Evolutionary conservation across 805 yeast genomes (phyloP), one percentile per base, ranked within the genome.

Genomic region (Candida andamanensis): DNA sequence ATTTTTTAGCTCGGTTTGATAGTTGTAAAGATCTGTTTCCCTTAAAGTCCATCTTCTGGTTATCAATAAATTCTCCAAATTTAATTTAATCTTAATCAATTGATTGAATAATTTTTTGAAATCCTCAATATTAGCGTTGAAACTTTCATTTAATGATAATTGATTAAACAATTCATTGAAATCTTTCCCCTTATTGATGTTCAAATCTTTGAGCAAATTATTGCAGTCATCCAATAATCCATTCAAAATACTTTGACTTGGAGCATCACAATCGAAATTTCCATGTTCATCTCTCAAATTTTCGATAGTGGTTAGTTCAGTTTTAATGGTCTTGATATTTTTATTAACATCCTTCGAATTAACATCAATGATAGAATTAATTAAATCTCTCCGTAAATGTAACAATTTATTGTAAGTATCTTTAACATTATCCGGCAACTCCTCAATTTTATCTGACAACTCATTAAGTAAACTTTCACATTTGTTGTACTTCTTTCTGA

Each of bases 11-110:
- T 70, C 69, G 49, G 80, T 77, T 58, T 87, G 95, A 54, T 84
- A 89, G 29, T 72, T 70, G 60, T 83, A 92, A 40, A 92, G 68
- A 60, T 92, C 99, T 0, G 98, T 92, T 50, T 89, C 95, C 50
- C 99, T 76, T 62, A 92, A 67, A 2, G 97, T 90, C 99, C 99
- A 92, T 55, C 98, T 75, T 58, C 96, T 79, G 3, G 98, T 92
- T 27, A 92, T 77, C 46, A 90, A 68, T 41, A 92, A 64, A 44
- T 85, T 85, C 46, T 85, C 95, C 39, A 92, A 69, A 13, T 80
- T 79, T 15, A 76, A 68, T 54, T 86, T 85, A 45, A 86, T 68
- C 27, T 71, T 74, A 18, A 74, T 62, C 43, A 92, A 64, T 37
- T 74, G 69, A 29, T 74, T 69, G 58, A 84, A 89, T 17, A 83